Evolutionary conservation across 306 rosid genomes (phyloP).

Genomic region (Carpinus fangiana): DNA sequence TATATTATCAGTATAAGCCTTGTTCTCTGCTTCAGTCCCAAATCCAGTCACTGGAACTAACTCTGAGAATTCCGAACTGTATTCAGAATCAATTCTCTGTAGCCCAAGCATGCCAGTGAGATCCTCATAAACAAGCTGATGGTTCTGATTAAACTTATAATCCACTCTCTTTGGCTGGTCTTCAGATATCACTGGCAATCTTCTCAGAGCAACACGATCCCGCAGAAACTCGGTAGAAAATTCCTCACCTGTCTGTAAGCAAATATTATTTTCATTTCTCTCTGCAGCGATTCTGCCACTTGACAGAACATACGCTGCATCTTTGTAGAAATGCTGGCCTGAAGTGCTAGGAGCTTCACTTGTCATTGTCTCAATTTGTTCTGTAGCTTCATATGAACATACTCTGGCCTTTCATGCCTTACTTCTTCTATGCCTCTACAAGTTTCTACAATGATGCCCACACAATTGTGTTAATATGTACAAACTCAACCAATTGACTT

Average conservation of each 20-base stretch:
- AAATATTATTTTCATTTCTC: conserved; percentile 43
- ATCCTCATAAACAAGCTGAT: conserved; percentile 47
- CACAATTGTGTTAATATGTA: neutral
- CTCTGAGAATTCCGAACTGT: conserved; percentile 50
- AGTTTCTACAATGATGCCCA: neutral
- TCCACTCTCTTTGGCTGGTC: conserved; percentile 42
- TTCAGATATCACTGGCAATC: conserved; percentile 45
- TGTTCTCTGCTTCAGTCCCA: conserved; percentile 50
- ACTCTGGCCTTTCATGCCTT: neutral
- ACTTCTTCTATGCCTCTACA: conserved; percentile 10
- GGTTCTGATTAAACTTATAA: conserved; percentile 35
- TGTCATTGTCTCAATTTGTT: conserved; percentile 52
- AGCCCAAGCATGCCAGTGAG: conserved; percentile 42
- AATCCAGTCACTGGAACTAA: conserved; percentile 35
- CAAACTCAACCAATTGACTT: conserved; percentile 8
- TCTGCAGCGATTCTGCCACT: conserved; percentile 32
- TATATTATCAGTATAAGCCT: conserved; percentile 42
- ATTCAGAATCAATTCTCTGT: conserved; percentile 46
- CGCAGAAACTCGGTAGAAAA: conserved; percentile 75
- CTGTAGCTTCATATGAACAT: conserved; percentile 31
- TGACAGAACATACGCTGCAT: conserved; percentile 29
- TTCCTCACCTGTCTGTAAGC: conserved; percentile 86
- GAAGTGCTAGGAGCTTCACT: conserved; percentile 51
- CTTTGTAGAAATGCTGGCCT: conserved; percentile 33
- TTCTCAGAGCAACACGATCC: conserved; percentile 61